Evolutionary conservation across 1,284 basidiomycete species (phyloP).

Genomic region (Irpex lacteus): DNA sequence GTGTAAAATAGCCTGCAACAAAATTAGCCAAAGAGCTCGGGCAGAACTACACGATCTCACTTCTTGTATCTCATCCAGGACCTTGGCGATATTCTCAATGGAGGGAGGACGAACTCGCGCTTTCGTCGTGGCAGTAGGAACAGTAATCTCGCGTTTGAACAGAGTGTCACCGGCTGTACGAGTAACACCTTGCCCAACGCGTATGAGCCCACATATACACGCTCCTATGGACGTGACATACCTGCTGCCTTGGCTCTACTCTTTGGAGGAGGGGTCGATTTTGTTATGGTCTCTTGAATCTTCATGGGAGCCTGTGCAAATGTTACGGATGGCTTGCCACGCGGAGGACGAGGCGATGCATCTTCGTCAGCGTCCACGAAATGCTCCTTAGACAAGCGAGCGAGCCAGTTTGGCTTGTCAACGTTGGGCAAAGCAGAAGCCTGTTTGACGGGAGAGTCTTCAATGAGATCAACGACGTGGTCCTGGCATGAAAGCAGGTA

Average conservation of each 20-base stretch:
- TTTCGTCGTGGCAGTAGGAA: not conserved
- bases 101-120: constrained; percentile 2
- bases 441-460: not conserved
- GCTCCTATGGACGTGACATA: not conserved
- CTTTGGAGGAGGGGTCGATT: not conserved
- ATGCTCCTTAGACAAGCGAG: not conserved
- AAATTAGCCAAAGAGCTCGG: not conserved
- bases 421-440: not conserved
- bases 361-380: not conserved
- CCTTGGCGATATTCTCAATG: constrained; percentile 21
- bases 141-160: not conserved
- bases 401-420: not conserved
- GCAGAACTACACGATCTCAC: constrained; percentile 7
- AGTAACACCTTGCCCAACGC: not conserved
- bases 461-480: not conserved
- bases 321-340: not conserved
- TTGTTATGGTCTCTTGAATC: not conserved
- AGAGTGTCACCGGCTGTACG: not conserved
- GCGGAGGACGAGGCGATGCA: not conserved
- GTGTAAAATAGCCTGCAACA: constrained; percentile 37
- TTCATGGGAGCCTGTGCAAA: not conserved
- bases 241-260: not conserved
- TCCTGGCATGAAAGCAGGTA: not conserved
- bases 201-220: not conserved
- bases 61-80: constrained; percentile 24